Evolutionary conservation across 768 basidiomycete genomes (phyloP).

Genomic region (Tricholoma hemisulphureum): DNA sequence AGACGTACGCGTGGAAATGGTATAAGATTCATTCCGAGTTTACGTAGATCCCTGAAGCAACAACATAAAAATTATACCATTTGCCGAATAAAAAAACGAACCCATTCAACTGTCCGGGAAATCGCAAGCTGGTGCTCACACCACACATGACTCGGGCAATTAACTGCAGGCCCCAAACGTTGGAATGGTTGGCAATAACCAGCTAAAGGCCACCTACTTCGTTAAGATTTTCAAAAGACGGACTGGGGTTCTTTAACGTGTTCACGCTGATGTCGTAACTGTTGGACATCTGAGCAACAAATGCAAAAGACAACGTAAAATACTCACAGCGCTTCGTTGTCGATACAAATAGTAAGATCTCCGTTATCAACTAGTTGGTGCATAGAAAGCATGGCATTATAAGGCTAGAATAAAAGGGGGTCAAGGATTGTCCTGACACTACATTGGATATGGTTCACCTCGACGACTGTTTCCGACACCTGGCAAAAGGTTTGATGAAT

Average conservation of each 20-base stretch:
- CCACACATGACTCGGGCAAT: conserved; percentile 93
- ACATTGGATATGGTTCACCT: conserved; percentile 58
- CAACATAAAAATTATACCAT: background rate
- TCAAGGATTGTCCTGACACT: conserved; percentile 39
- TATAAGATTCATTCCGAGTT: conserved; percentile 90
- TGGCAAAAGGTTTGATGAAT: conserved; percentile 10
- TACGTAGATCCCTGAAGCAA: conserved; percentile 68
- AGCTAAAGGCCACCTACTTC: conserved; percentile 42
- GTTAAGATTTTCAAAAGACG: conserved; percentile 69
- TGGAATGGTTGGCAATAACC: background rate
- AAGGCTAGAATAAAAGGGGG: conserved; percentile 72
- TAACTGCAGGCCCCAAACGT: conserved; percentile 38
- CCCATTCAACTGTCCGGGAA: conserved; percentile 94
- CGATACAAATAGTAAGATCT: conserved; percentile 81
- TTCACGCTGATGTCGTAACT: conserved; percentile 73
- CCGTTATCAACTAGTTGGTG: conserved; percentile 89
- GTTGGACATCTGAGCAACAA: background rate
- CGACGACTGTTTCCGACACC: conserved; percentile 55
- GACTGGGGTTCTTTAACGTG: conserved; percentile 62
- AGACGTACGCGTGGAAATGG: conserved; percentile 85
- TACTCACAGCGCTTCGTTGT: conserved; percentile 81
- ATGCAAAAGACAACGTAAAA: background rate
- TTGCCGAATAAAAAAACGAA: conserved; percentile 25
- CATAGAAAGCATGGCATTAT: conserved; percentile 80
- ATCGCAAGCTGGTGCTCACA: conserved; percentile 86